These are phyloP conservation scores for Apiospora sp. DNA, from an alignment of 2,329 filamentous ascomycete genomes.

Conservation along the genomic window DNA sequence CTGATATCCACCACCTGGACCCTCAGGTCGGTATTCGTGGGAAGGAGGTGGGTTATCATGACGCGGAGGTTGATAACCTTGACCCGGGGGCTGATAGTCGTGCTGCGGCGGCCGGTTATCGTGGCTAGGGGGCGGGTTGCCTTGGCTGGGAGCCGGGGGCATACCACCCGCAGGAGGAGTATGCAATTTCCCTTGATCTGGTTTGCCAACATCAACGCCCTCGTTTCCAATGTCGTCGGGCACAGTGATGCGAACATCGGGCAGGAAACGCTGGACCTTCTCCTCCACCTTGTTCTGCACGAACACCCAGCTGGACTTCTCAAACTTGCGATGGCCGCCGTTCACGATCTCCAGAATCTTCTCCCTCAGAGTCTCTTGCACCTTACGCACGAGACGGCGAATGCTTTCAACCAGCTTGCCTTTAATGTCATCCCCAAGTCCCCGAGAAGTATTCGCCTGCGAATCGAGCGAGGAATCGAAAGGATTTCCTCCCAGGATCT, in stretches of 20 bases:
- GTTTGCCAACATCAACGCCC: slow-evolving; percentile 52
- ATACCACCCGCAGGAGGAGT: background rate
- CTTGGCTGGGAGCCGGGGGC: slow-evolving; percentile 1
- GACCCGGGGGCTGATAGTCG: background rate
- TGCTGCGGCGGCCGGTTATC: background rate
- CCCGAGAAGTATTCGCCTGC: slow-evolving; percentile 40
- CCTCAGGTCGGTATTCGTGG: slow-evolving; percentile 7
- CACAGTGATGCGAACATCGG: slow-evolving; percentile 54
- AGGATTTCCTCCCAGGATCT: slow-evolving; percentile 55
- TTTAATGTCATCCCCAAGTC: slow-evolving; percentile 53
- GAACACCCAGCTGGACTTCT: slow-evolving; percentile 54
- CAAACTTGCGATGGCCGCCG: slow-evolving; percentile 56
- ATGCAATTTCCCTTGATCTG: slow-evolving; percentile 37
- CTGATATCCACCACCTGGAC: background rate
- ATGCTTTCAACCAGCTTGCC: slow-evolving; percentile 53
- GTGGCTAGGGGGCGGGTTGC: background rate
- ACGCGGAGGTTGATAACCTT: background rate
- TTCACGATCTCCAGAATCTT: slow-evolving; percentile 55
- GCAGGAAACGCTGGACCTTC: slow-evolving; percentile 55
- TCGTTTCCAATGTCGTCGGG: slow-evolving; percentile 57
- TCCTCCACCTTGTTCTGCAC: slow-evolving; percentile 54
- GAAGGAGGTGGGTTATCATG: background rate
- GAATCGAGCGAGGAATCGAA: slow-evolving; percentile 53
- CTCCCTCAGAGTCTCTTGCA: slow-evolving; percentile 54
- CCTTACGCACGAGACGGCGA: slow-evolving; percentile 51